These are phyloP conservation scores for Colletotrichum paranaense DNA, from an alignment of 2,329 filamentous ascomycete species.

Conservation along the genomic window DNA sequence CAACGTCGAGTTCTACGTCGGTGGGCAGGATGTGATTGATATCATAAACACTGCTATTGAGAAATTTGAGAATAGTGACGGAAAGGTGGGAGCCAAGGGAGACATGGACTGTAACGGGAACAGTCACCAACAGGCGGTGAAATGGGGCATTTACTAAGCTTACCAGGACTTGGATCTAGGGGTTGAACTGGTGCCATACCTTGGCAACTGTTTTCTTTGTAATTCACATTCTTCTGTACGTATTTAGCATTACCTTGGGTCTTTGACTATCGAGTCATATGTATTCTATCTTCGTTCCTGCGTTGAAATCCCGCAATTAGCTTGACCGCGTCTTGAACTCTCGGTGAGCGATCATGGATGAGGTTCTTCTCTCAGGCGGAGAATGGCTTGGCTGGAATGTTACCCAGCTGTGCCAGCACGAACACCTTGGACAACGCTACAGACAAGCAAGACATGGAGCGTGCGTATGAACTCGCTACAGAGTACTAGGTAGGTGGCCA, in stretches of 20 bases:
- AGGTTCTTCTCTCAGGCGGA: not conserved
- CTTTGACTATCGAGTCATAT: not conserved
- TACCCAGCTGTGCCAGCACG: not conserved
- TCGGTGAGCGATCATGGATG: not conserved
- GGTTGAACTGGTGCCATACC: not conserved
- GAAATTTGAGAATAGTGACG: slow-evolving; percentile 41
- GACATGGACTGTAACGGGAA: slow-evolving; percentile 44
- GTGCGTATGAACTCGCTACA: not conserved
- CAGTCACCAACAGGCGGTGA: slow-evolving; percentile 3
- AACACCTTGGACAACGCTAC: not conserved
- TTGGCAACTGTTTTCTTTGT: not conserved
- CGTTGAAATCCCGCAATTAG: not conserved
- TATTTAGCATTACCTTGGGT: not conserved
- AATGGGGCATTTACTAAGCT: slow-evolving; percentile 19
- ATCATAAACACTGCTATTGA: slow-evolving; percentile 43
- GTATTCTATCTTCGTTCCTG: not conserved
- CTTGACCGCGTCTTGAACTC: not conserved
- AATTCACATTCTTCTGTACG: not conserved
- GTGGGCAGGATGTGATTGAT: slow-evolving; percentile 44
- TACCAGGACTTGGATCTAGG: not conserved
- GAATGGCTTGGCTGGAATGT: not conserved
- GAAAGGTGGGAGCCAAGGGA: slow-evolving; percentile 48
- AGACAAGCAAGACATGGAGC: not conserved
- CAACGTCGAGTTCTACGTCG: slow-evolving; percentile 45
- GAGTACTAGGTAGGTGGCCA: too few species aligned